Conservation (phyloP, 768 basidiomycete genomes). For the Tephrocybe sp. region DNA sequence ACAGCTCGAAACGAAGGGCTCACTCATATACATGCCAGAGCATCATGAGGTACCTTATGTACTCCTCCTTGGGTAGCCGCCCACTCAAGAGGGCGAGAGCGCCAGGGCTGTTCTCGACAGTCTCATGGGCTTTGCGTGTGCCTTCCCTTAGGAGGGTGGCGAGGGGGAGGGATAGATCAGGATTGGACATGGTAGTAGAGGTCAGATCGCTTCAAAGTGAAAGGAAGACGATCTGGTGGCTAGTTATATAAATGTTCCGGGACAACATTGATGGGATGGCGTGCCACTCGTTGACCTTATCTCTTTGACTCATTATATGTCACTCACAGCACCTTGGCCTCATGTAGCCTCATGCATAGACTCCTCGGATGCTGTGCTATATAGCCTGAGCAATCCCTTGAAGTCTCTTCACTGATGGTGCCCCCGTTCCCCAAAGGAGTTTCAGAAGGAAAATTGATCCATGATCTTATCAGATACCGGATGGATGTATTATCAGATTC, state of each 20-base stretch:
- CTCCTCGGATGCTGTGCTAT: neutral
- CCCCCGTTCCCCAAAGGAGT: neutral
- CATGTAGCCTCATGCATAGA: neutral
- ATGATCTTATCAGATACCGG: constrained; percentile 18
- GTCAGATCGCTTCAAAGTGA: neutral
- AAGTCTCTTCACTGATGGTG: no score
- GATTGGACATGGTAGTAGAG: constrained; percentile 31
- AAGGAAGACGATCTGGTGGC: neutral
- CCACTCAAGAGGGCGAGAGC: constrained; percentile 60
- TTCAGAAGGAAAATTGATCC: neutral
- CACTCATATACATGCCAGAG: constrained; percentile 81
- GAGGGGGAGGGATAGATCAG: constrained; percentile 43
- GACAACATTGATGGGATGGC: constrained; percentile 1
- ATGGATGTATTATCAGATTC: neutral
- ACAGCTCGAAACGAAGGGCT: constrained; percentile 20
- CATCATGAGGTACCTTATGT: constrained; percentile 71
- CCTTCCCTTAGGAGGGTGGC: constrained; percentile 47
- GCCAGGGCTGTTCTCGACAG: constrained; percentile 55
- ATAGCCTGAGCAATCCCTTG: no score
- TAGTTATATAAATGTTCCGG: neutral
- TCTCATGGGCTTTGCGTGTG: constrained; percentile 54
- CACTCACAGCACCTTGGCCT: no score
- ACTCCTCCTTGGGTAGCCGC: constrained; percentile 60
- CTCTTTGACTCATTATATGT: neutral
- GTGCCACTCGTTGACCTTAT: constrained; percentile 2